Base-by-base conservation (phyloP, 2,329 filamentous ascomycete species). In the Coleophoma cylindrospora region DNA sequence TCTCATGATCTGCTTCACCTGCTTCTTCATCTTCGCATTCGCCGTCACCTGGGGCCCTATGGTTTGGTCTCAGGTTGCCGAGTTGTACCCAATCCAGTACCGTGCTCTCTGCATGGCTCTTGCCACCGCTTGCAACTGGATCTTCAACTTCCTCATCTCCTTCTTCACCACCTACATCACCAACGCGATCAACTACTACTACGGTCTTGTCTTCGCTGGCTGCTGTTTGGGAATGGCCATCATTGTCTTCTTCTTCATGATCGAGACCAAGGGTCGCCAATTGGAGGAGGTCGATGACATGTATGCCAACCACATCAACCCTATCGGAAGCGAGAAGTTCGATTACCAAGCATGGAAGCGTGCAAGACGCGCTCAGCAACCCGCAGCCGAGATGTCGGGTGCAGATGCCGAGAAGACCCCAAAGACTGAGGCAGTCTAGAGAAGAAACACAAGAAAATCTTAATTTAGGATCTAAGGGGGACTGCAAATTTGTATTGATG, bases 161-260 rank as follows among this genome's bases (percentile, higher is more conserved):
- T 91, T 91, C 72, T 89, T 90, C 73, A 90, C 87, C 0, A 84
- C 86, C 0, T 91, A 89, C 69, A 90, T 91, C 64, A 86, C 82
- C 0, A 69, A 74, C 0, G 77, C 76, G 1, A 90, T 91, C 49
- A 80, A 85, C 59, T 63, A 63, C 48, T 57, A 54, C 22, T 89
- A 88, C 58, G 87, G 87, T 4, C 86, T 89, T 50, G 80, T 91
- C 40, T 91, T 91, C 65, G 86, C 84, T 0, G 83, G 74, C 0
- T 89, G 84, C 63, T 85, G 86, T 57, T 72, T 87, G 34, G 70
- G 77, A 0, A 84, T 79, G 0, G 77, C 81, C 0, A 60, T 81
- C 0, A 69, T 90, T n/a, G 84, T 91, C 34, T 91, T 86, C 71
- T 87, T 91, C 69, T 90, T 90, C 64, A 78, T 91, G 47, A 81